Conservation (phyloP, 2,329 filamentous ascomycete genomes). For the Cladosporium sp. region DNA sequence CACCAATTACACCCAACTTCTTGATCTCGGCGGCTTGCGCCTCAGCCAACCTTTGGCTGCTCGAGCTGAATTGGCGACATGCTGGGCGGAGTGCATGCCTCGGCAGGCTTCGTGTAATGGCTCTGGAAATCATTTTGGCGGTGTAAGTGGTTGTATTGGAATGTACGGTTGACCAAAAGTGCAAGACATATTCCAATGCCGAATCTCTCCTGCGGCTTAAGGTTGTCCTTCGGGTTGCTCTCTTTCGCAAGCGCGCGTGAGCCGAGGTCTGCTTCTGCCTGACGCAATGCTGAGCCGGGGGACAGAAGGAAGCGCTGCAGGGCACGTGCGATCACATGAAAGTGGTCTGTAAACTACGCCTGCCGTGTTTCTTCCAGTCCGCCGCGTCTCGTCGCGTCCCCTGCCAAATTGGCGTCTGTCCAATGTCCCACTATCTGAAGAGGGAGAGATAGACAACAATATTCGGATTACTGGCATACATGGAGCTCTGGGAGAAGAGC, state of each 20-base stretch:
- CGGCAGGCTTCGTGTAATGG: constrained; percentile 12
- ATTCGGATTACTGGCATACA: constrained; percentile 14
- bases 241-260: background rate
- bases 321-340: background rate
- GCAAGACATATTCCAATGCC: background rate
- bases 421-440: background rate
- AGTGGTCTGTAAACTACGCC: background rate
- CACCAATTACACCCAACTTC: constrained; percentile 85
- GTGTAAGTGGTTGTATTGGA: background rate
- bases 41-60: constrained; percentile 44
- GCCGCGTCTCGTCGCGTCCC: constrained; percentile 15
- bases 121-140: constrained; percentile 3
- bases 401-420: background rate
- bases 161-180: background rate
- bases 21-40: constrained; percentile 73
- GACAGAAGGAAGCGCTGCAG: background rate
- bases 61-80: constrained; percentile 66
- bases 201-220: constrained; percentile 7
- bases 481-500: constrained; percentile 34
- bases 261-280: constrained; percentile 4
- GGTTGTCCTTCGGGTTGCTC: background rate
- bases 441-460: constrained; percentile 2
- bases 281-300: constrained; percentile 1
- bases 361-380: background rate
- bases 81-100: constrained; percentile 20